Base-by-base conservation (phyloP, 78 protist species). In the Reticulomyxa filosa region DNA sequence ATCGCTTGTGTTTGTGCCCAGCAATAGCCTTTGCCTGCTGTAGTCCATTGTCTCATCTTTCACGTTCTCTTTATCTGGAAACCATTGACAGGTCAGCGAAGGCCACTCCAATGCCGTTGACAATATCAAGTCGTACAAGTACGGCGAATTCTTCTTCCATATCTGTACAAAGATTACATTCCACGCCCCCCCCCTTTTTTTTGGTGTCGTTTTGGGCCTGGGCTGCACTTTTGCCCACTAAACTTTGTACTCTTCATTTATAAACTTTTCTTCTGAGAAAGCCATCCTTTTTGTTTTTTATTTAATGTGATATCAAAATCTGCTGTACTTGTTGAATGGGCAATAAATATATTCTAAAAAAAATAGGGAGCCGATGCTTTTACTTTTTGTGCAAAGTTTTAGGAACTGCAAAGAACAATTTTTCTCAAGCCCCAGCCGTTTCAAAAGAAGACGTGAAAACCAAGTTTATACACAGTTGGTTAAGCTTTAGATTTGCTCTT, bases 141-240 rank as follows among this genome's bases (percentile, higher is more conserved):
- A 91, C 20, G 90, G 88, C 20, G 92, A 69, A 71, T 88, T 89
- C 83, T 85, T 87, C 73, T 89, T 89, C 97, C 97, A 91, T 38
- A 84, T 73, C 69, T 68, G 33, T 39, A 17, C 26, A 5, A 23
- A 2, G 6, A 25, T 1, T 3, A 56, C 23, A 2, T 22, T 5
- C 1, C 8, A 25, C 53, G 53, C 32, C 8, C 53, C 32, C 8
- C 32, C 53, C 32, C 53, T 1, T 2, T 2, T 5, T 2, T 25
- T 2, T 25, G 2, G 53, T 25, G 32, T 25, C 32, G 53, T 5
- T 5, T 25, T 23, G 53, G 32, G 53, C 53, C 32, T 5, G 8
- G 2, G 53, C 2, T 5, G 53, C 8, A 25, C 53, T 23, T 25
- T 23, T 25, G 53, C 53, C 8, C 8, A 20, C 68, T 27, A 17